Evolutionary conservation across 129 eudicot species (phyloP).

Genomic region (Sambucus nigra): DNA sequence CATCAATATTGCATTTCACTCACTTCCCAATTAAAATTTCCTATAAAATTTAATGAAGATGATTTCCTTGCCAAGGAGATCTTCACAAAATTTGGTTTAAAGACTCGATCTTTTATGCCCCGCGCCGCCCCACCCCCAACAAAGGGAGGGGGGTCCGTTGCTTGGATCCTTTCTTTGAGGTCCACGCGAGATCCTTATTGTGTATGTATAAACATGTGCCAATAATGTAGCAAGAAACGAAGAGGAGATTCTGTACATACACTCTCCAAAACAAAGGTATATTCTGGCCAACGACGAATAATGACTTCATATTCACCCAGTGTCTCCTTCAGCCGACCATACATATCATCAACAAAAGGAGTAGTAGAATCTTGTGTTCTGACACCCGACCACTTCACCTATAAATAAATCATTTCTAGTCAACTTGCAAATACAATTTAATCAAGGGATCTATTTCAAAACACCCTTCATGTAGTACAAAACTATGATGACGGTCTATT

Average conservation of each 20-base stretch:
- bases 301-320: conserved; percentile 56
- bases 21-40: too few species aligned
- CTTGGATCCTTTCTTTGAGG: too few species aligned
- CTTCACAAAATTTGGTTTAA: too few species aligned
- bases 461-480: background rate
- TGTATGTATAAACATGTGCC: background rate
- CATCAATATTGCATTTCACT: too few species aligned
- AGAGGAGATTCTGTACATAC: conserved; percentile 22
- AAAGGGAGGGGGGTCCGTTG: too few species aligned
- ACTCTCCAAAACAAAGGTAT: conserved; percentile 46
- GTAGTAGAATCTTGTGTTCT: conserved; percentile 32
- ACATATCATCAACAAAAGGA: conserved; percentile 65
- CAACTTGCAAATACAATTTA: background rate
- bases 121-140: too few species aligned
- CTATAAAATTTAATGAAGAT: too few species aligned
- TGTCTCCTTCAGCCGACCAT: conserved; percentile 41
- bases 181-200: too few species aligned
- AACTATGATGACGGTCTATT: too few species aligned
- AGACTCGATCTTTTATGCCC: too few species aligned
- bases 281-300: conserved; percentile 65
- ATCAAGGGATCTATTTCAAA: background rate
- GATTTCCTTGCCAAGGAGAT: too few species aligned
- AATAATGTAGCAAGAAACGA: conserved; percentile 5
- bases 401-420: conserved; percentile 6
- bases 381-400: conserved; percentile 35